Percentiles rank a stretch among this genome's conserved stretches.
Evolutionary conservation across 495 filamentous ascomycete species (phyloP).

Genomic region (Penicillium ucsense): DNA sequence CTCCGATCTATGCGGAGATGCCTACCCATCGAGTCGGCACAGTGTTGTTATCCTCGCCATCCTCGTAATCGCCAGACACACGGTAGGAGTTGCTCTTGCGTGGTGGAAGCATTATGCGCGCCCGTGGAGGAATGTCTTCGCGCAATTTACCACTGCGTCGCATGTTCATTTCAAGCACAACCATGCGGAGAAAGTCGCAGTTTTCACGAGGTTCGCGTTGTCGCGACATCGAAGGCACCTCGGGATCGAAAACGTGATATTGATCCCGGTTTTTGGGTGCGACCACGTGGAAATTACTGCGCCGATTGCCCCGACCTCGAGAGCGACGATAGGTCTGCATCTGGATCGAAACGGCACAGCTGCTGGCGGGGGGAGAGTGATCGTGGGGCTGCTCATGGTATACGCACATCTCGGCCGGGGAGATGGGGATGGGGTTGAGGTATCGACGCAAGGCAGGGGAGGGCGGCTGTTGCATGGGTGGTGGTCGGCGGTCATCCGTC

Average conservation of each 20-base stretch:
- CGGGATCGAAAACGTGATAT: constrained; percentile 35
- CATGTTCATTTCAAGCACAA: constrained; percentile 97
- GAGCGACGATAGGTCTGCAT: constrained; percentile 67
- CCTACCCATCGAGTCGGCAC: constrained; percentile 36
- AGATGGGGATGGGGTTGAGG: constrained; percentile 69
- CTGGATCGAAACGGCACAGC: constrained; percentile 70
- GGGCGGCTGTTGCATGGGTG: constrained; percentile 62
- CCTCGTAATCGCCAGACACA: constrained; percentile 21
- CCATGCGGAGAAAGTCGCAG: constrained; percentile 83
- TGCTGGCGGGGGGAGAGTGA: constrained; percentile 15
- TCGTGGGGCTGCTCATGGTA: constrained; percentile 38
- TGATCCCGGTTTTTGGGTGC: constrained; percentile 19
- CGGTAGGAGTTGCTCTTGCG: constrained; percentile 41
- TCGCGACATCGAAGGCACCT: constrained; percentile 45
- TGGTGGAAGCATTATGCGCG: constrained; percentile 80
- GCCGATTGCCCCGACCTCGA: constrained; percentile 22
- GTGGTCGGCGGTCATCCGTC: constrained; percentile 81
- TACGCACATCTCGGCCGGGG: constrained; percentile 56
- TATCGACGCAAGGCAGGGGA: constrained; percentile 85
- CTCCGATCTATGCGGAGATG: constrained; percentile 18
- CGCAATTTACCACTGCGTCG: constrained; percentile 82
- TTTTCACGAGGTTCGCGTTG: constrained; percentile 91
- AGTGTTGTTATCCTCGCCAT: constrained; percentile 24
- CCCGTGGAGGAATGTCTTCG: constrained; percentile 70
- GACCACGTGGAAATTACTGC: constrained; percentile 25